Conservation (phyloP, 2,329 filamentous ascomycete genomes). For the Trichoderma koningiopsis region DNA sequence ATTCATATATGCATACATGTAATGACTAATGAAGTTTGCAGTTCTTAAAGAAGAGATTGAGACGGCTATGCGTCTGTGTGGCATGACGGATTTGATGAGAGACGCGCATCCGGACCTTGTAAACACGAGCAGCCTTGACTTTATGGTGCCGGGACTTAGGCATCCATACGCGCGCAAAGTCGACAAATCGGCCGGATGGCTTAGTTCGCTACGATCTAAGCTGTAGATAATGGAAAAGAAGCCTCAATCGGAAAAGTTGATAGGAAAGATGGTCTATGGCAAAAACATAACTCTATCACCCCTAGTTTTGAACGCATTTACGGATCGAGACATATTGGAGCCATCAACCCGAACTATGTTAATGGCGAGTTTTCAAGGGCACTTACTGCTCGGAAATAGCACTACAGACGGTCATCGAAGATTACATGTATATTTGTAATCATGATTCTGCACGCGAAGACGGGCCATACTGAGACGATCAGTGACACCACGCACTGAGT, state of each 20-base stretch:
- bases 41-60: conserved; percentile 20
- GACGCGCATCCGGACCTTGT: conserved; percentile 21
- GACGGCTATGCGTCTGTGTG: conserved; percentile 18
- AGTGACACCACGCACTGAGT: not conserved
- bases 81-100: conserved; percentile 19
- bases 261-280: not conserved
- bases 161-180: conserved; percentile 16
- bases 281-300: not conserved
- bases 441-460: too few relatives aligned
- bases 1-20: rapidly evolving
- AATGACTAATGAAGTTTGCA: not conserved
- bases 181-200: conserved; percentile 7
- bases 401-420: not conserved
- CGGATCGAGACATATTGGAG: not conserved
- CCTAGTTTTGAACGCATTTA: not conserved
- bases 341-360: not conserved
- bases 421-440: too few relatives aligned
- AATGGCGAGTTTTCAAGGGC: not conserved
- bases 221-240: not conserved
- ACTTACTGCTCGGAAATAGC: not conserved
- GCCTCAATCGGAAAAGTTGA: not conserved
- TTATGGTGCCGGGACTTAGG: conserved; percentile 9
- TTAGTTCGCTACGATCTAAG: conserved; percentile 6
- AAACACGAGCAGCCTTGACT: conserved; percentile 11
- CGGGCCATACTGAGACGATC: too few relatives aligned